Percentiles rank a stretch among this genome's conserved stretches.
phyloP scores from a whole-genome alignment of 2,329 filamentous ascomycete genomes.

The Ophiostoma populinum region DNA sequence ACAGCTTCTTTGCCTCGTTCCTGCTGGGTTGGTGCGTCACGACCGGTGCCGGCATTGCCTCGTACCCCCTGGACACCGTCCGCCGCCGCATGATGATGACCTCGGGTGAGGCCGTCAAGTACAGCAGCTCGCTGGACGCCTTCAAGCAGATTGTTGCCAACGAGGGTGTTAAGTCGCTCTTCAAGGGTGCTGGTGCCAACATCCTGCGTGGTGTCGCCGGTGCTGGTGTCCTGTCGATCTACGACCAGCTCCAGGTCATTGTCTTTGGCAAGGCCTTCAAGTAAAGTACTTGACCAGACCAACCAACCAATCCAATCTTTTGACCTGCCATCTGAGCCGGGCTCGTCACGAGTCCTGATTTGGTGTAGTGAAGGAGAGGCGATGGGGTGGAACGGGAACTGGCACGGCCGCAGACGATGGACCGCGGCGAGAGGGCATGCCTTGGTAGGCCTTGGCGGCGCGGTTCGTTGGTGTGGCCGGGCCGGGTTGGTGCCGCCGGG shows the following conservation, averaged over 20 bases:
- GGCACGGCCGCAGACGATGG: too few species aligned
- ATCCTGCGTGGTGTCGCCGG: slow-evolving; percentile 99
- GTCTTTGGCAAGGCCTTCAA: slow-evolving; percentile 99
- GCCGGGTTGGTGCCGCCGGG: too few species aligned
- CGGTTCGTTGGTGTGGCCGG: too few species aligned
- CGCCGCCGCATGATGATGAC: slow-evolving; percentile 99
- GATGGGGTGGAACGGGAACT: too few species aligned
- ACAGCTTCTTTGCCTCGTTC: slow-evolving; percentile 99
- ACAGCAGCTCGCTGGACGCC: slow-evolving; percentile 91
- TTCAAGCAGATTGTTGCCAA: slow-evolving; percentile 91
- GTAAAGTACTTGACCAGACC: slow-evolving; percentile 28
- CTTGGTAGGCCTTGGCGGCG: too few species aligned
- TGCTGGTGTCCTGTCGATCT: slow-evolving; percentile 99
- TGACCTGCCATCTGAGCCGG: too few species aligned
- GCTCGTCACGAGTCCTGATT: too few species aligned
- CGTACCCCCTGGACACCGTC: slow-evolving; percentile 99
- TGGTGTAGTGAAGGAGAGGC: too few species aligned
- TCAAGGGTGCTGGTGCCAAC: slow-evolving; percentile 99
- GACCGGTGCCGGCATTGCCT: slow-evolving; percentile 99
- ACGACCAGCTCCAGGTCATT: slow-evolving; percentile 98
- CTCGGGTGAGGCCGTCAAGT: slow-evolving; percentile 94
- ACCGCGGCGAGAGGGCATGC: too few species aligned
- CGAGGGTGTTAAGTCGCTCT: slow-evolving; percentile 97
- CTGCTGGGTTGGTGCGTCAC: slow-evolving; percentile 96
- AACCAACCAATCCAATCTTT: slow-evolving; percentile 9